These are phyloP conservation scores for Solanum chacoense DNA, from an alignment of 305 asterid species.

Conservation along the genomic window DNA sequence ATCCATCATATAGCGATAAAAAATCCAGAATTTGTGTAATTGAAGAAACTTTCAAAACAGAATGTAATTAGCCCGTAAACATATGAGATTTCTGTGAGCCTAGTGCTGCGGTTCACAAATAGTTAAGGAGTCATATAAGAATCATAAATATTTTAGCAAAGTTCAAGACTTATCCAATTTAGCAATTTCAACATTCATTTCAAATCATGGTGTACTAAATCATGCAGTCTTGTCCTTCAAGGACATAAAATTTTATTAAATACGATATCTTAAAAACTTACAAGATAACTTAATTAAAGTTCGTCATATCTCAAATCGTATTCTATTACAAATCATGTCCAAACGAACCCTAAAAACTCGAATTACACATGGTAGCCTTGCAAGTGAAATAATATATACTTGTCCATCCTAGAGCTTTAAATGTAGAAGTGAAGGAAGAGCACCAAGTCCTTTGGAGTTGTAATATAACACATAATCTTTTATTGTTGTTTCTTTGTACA, in stretches of 20 bases:
- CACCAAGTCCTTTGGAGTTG: slow-evolving; percentile 7
- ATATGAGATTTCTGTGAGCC: too few species aligned
- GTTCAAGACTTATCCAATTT: neutral
- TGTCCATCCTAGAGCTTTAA: neutral
- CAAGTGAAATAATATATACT: neutral
- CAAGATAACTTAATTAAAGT: neutral
- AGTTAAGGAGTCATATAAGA: neutral
- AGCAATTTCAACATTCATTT: neutral
- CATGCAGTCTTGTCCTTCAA: neutral
- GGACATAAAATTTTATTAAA: neutral
- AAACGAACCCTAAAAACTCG: neutral
- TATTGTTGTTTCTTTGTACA: slow-evolving; percentile 12
- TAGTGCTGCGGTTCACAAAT: neutral
- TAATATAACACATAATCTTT: neutral
- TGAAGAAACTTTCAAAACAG: neutral
- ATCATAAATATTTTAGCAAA: neutral
- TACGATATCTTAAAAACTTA: neutral
- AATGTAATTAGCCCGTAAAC: too few species aligned
- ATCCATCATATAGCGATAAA: neutral
- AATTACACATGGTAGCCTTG: neutral
- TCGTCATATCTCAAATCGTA: neutral
- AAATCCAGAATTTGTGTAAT: too few species aligned
- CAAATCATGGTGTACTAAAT: neutral
- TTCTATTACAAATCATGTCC: neutral
- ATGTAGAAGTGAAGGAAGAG: neutral